phyloP scores from a whole-genome alignment of 352 stramenopile species.

The Pythium monospermum region DNA sequence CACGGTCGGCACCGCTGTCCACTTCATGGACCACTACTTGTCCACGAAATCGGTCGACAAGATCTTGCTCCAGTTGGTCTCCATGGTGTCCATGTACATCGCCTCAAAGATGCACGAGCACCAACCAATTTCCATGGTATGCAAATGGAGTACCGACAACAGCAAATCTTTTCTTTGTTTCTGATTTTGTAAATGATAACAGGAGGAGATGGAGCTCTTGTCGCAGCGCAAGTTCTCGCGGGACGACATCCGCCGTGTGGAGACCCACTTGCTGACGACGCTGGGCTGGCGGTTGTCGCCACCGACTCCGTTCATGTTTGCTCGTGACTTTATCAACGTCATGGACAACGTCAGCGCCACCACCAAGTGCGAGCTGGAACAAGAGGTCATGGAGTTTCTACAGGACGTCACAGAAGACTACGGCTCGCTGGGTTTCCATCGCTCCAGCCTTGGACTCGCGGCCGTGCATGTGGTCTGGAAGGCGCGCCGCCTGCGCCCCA shows the following conservation, averaged over 20 bases:
- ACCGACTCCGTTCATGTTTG: constrained; percentile 35
- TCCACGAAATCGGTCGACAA: constrained; percentile 41
- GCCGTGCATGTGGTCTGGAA: constrained; percentile 37
- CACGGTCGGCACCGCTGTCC: constrained; percentile 37
- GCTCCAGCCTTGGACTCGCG: constrained; percentile 33
- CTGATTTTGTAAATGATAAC: not conserved
- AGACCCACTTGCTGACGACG: constrained; percentile 29
- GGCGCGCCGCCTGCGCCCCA: constrained; percentile 23
- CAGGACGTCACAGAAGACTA: constrained; percentile 23
- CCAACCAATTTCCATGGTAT: constrained; percentile 43
- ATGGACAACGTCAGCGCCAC: constrained; percentile 13
- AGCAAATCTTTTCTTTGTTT: constrained; percentile 1
- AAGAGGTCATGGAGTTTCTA: constrained; percentile 26
- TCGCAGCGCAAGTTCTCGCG: constrained; percentile 42
- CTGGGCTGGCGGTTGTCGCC: constrained; percentile 35
- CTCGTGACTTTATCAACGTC: constrained; percentile 33
- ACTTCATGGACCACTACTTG: constrained; percentile 47
- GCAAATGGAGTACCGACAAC: not conserved
- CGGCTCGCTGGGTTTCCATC: constrained; percentile 28
- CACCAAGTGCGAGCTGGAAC: constrained; percentile 19
- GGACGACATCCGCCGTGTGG: constrained; percentile 30
- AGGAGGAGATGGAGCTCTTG: constrained; percentile 47
- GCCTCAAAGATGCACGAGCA: constrained; percentile 53
- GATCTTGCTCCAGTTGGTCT: constrained; percentile 47
- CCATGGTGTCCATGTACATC: constrained; percentile 45